Evolutionary conservation across 306 rosid genomes (phyloP), one percentile per base, ranked within the genome.

Genomic region (barrel medic (Medicago truncatula)): DNA sequence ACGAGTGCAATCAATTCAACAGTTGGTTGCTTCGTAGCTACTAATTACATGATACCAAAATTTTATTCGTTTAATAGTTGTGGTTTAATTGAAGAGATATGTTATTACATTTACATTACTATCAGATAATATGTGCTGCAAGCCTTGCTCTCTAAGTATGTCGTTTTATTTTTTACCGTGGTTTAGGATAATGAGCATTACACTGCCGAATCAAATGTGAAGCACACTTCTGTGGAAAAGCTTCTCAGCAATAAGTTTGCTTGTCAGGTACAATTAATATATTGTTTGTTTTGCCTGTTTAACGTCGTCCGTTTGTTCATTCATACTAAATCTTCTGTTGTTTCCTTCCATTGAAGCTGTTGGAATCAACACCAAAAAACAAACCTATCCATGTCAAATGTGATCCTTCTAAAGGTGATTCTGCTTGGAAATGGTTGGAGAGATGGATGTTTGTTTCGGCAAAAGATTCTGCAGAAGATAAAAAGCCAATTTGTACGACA

Each of bases 351-450:
- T 73, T 73, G 21, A 77, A 96, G 99, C 83, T 96, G 73, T 46
- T 96, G 83, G 91, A 89, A 75, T 90, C 98, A 75, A 77, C 92
- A 44, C 93, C 93, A 9, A 96, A 85, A 82, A 77, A 73, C 81
- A 87, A 88, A 79, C 80, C 86, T 61, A 89, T 96, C 83, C 81
- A 73, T 73, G 85, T 92, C 49, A 90, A 88, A 83, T 92, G 99
- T 31, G 92, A 87, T 75, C 92, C 98, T 79, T 88, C 89, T 44
- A 92, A 96, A 84, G 76, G 85, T 8, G 92, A 91, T 76, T 90
- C 99, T 80, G 93, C 94, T 67, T 96, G 98, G 99, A 87, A 83
- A 73, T 96, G 99, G 99, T 77, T 96, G 89, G 99, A 96, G 88
- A 91, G 93, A 74, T 96, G 99, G 99, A 89, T 88, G 88, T 70